Evolutionary conservation across 225 moss, liverwort and hornwort species (phyloP), one percentile per base, ranked within the genome.

Genomic region (Polytrichum formosum): DNA sequence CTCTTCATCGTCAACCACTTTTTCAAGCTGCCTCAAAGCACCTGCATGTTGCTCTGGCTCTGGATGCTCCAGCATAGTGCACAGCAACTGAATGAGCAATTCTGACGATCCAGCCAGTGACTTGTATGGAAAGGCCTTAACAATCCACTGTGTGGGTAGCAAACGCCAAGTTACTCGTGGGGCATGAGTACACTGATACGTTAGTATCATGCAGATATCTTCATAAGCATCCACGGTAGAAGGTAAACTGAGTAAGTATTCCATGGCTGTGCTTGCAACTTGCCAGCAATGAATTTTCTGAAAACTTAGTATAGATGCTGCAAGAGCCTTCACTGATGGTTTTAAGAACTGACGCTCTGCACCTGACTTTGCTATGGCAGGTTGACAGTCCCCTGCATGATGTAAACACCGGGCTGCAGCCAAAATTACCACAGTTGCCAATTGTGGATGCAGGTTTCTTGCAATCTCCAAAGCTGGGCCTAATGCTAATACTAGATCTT

Each of bases 11-110:
- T 82, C 78, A 6, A 95, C 75, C 16, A 95, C 61, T 74, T 83
- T 86, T 64, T 78, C 75, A 65, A 95, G 75, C 78, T 90, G 88
- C 65, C 79, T 81, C 65, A 95, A 67, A 67, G 91, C 95, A 60
- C 90, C 91, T 31, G 91, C 73, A 61, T 89, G 92, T 63, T 91
- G 95, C 71, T 95, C 95, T 28, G 95, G 95, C 80, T 95, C 93
- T 79, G 95, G 84, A 64, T 93, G 93, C 71, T 90, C 93, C 18
- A 95, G 74, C 88, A 95, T 93, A 53, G 81, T 72, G 70, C 72
- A 77, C 21, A 95, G 81, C 22, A 93, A 73, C 33, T 81, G 77
- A 28, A 85, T 70, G 68, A 93, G 71, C 54, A 80, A 79, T 35
- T 74, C 78, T 67, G 82, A 81, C 35, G 88, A 83, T 76, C 67